These are phyloP conservation scores for Mycena olivaceomarginata DNA, from an alignment of 768 basidiomycete genomes.

Conservation along the genomic window DNA sequence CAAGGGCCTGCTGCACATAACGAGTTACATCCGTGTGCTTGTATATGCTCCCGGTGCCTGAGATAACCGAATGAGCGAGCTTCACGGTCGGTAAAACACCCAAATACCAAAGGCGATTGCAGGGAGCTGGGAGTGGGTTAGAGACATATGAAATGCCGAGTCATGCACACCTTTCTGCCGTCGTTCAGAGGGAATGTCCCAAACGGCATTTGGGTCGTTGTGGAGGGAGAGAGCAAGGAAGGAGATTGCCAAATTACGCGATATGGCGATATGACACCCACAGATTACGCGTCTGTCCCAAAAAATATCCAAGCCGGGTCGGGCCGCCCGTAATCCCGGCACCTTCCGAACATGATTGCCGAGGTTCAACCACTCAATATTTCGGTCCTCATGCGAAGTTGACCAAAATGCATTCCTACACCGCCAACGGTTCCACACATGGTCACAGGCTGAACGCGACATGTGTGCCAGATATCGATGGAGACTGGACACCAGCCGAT, in stretches of 20 bases:
- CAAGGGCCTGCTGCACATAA: conserved; percentile 66
- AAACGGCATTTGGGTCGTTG: conserved; percentile 51
- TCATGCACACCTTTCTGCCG: conserved; percentile 48
- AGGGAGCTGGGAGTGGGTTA: conserved; percentile 58
- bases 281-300: too few relatives aligned
- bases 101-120: conserved; percentile 66
- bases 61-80: not conserved
- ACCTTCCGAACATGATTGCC: too few relatives aligned
- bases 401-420: too few relatives aligned
- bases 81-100: conserved; percentile 8
- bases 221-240: not conserved
- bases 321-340: too few relatives aligned
- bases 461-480: too few relatives aligned
- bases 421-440: too few relatives aligned
- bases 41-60: conserved; percentile 44
- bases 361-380: too few relatives aligned
- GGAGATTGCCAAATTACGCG: not conserved
- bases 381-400: too few relatives aligned
- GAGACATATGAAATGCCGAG: not conserved
- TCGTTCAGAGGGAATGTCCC: conserved; percentile 51
- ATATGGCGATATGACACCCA: too few relatives aligned
- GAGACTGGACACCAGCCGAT: too few relatives aligned
- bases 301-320: too few relatives aligned
- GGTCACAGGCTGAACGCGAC: too few relatives aligned
- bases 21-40: conserved; percentile 62